Percentiles rank a stretch among this genome's conserved stretches.
phyloP scores from a whole-genome alignment of 345 rosid genomes.

The Eucalyptus rudis region DNA sequence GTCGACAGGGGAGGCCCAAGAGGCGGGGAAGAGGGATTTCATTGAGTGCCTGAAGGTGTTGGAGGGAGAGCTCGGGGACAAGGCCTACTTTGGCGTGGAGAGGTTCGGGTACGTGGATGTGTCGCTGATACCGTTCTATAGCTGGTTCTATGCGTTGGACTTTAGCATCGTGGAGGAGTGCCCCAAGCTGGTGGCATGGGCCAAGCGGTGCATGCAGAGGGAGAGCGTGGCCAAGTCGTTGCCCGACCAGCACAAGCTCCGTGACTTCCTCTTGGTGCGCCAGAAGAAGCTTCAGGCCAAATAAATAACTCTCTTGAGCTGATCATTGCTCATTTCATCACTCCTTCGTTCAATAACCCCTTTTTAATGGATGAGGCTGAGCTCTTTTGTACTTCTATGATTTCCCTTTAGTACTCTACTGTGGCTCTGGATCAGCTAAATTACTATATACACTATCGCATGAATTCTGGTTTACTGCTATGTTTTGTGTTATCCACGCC shows the following conservation, averaged over 20 bases:
- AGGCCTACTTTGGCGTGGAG: constrained; percentile 1
- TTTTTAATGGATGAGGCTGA: neutral
- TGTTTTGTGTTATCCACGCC: neutral
- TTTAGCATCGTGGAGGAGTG: neutral
- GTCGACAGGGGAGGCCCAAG: neutral
- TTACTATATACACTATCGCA: neutral
- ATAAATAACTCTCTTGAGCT: neutral
- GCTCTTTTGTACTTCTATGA: neutral
- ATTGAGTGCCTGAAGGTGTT: neutral
- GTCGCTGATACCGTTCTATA: neutral
- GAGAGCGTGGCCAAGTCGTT: constrained; percentile 1
- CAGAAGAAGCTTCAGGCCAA: neutral
- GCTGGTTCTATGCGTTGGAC: neutral
- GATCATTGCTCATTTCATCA: neutral
- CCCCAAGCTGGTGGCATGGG: constrained; percentile 10
- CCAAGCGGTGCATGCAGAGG: constrained; percentile 2
- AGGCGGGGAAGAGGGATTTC: neutral
- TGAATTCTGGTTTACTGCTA: neutral
- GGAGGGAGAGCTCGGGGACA: constrained; percentile 11
- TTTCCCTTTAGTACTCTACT: neutral
- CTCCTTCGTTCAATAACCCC: neutral
- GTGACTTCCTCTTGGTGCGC: neutral
- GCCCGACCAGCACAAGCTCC: neutral
- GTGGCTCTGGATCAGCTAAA: neutral
- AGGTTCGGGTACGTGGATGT: constrained; percentile 4